Evolutionary conservation across 495 filamentous ascomycete species (phyloP).

Genomic region (Penicillium canariense): DNA sequence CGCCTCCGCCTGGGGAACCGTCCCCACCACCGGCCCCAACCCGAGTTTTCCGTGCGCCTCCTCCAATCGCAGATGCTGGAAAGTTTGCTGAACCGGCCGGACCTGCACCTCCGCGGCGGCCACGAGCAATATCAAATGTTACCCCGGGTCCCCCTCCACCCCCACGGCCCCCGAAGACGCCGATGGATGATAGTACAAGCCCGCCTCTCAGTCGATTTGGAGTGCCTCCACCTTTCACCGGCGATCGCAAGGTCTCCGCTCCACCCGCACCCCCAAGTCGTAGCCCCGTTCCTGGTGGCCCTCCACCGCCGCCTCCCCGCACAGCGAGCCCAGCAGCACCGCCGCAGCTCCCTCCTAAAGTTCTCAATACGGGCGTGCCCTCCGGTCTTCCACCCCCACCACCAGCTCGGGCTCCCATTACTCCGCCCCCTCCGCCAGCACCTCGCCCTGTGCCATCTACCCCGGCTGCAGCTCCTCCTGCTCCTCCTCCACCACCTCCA

Average conservation of each 20-base stretch:
- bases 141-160: constrained; percentile 78
- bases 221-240: constrained; percentile 81
- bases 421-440: constrained; percentile 50
- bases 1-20: constrained; percentile 49
- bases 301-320: constrained; percentile 69
- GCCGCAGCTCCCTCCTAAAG: constrained; percentile 72
- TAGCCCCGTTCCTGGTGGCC: constrained; percentile 49
- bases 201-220: constrained; percentile 53
- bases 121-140: constrained; percentile 56
- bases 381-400: constrained; percentile 57
- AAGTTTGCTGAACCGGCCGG: constrained; percentile 63
- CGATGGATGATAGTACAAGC: constrained; percentile 63
- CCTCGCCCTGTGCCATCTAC: constrained; percentile 39
- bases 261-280: constrained; percentile 77
- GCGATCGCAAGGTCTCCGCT: constrained; percentile 59
- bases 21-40: constrained; percentile 43
- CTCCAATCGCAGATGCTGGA: constrained; percentile 81
- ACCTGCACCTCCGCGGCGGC: constrained; percentile 51
- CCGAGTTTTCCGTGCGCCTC: constrained; percentile 73
- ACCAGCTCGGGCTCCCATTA: constrained; percentile 49
- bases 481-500: constrained; percentile 17
- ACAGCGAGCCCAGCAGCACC: constrained; percentile 52
- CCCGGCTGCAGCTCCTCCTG: constrained; percentile 31
- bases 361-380: constrained; percentile 42
- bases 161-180: constrained; percentile 82